phyloP scores from a whole-genome alignment of 129 eudicot genomes.

The Flaveria robusta region DNA sequence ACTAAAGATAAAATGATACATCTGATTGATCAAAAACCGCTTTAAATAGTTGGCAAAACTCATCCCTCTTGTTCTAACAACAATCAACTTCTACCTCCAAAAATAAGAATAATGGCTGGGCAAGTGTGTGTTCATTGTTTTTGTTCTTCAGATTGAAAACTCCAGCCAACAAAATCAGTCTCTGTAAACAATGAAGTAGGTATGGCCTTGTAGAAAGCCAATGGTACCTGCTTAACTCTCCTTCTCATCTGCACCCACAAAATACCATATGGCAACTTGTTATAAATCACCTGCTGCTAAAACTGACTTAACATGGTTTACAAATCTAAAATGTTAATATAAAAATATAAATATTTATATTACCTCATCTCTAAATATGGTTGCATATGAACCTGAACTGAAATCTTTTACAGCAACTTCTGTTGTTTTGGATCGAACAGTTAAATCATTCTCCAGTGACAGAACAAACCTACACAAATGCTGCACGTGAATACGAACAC shows the following conservation, averaged over 20 bases:
- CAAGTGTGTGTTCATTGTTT: conserved; percentile 1
- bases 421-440: conserved; percentile 72
- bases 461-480: conserved; percentile 61
- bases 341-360: not conserved
- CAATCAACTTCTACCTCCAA: conserved; percentile 14
- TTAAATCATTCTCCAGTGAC: conserved; percentile 90
- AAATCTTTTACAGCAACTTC: conserved; percentile 83
- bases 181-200: conserved; percentile 77
- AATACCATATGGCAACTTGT: not conserved
- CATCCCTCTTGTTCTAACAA: conserved; percentile 12
- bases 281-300: not conserved
- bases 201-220: conserved; percentile 75
- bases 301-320: not conserved
- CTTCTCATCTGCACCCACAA: conserved; percentile 59
- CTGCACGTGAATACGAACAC: not conserved
- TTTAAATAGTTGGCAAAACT: not conserved
- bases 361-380: conserved; percentile 90
- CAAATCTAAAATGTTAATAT: not conserved
- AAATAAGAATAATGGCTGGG: not conserved
- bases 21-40: not conserved
- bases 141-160: conserved; percentile 42
- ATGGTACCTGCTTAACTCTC: conserved; percentile 85
- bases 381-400: conserved; percentile 89
- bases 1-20: not conserved
- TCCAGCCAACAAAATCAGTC: conserved; percentile 84